Base-by-base conservation (phyloP, 2,329 filamentous ascomycete genomes). In the Sclerotinia sclerotiorum region DNA sequence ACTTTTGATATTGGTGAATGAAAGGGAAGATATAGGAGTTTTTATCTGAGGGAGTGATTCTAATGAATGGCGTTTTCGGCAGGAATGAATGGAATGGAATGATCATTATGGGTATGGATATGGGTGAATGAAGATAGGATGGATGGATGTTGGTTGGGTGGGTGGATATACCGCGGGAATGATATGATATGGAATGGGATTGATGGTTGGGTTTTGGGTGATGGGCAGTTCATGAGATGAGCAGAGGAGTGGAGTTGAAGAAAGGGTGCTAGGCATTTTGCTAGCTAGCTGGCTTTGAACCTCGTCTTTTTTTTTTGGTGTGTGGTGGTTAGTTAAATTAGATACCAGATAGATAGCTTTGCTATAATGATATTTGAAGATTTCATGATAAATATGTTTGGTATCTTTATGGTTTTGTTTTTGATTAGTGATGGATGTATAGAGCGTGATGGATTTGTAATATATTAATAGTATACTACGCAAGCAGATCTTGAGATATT, bases 1-100 rank as follows among this genome's bases (percentile, higher is more conserved):
- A 62, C 44, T 49, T 56, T 24, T 39, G 60, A 62, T 62, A 62
- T 62, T 21, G 29, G 60, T 32, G 46, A 51, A 62, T 51, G 60
- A 62, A 56, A n/a, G 32, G 44, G 24, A 32, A 61, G 58, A 62
- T 51, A 15, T 49, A 10, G 58, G 44, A 17, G 46, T 51, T 51
- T 24, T 32, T 21, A 49, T 21, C 10, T 24, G n/a, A 24, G 11
- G 27, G 24, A 32, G 15, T 64, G 21, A 1, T 27, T 63, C 5
- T 29, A 42, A 35, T 27, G 62, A 42, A 57, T 42, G 62, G 51
- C 35, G 62, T 42, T 56, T 29, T 44, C 8, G 49, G 39, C 39
- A 42, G 39, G 39, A 42, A 42, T 42, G 39, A 17, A 42, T 42
- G 39, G 29, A 65, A 54, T 52, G 60, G 21, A n/a, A 27, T 62